Evolutionary conservation across 371 early-diverging fungal genomes (phyloP), one percentile per base, ranked within the genome.

Genomic region (Dichotomocladium elegans): DNA sequence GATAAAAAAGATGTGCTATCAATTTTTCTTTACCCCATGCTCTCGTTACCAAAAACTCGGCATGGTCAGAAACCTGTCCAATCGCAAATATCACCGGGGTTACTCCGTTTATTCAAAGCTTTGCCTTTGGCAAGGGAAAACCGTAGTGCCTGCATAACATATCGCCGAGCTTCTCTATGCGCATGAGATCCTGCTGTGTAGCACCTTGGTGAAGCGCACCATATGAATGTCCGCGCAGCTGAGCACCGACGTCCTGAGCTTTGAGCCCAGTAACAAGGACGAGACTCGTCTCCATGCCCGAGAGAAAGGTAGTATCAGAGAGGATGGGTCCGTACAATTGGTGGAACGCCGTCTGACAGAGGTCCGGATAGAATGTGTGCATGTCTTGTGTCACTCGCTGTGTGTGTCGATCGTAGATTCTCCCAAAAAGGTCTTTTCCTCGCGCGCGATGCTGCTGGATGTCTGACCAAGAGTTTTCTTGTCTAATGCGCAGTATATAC

Each of bases 381-480:
- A 73, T 67, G 14, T 57, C 49, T 11, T 57, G 47, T 15, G 61
- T 34, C 14, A 69, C 65, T 34, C 62, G 66, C 1, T 69, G 57
- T 0, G 64, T 64, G 41, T 69, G 67, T 10, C 58, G 52, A 22
- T 61, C 64, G 47, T 73, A 73, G 8, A 67, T 73, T 22, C 47
- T 65, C 5, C 43, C 60, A 43, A 70, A 70, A 9, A 73, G 51
- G 0, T 26, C 40, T 43, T 15, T 58, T 24, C 74, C 86, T 4
- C 77, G 70, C 28, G 85, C 80, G 11, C 94, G 67, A 41, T 90
- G 70, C 27, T 72, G 74, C 7, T 87, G 47, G 26, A 88, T 83
- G 63, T 94, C 92, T 66, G 91, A 87, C 95, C 95, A 95, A 9
- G 53, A 40, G 2, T 62, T 56, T 33, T 69, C 70, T n/a, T 53